Evolutionary conservation across 805 yeast species (phyloP).

Genomic region (Starmerella potacharoeniae): DNA sequence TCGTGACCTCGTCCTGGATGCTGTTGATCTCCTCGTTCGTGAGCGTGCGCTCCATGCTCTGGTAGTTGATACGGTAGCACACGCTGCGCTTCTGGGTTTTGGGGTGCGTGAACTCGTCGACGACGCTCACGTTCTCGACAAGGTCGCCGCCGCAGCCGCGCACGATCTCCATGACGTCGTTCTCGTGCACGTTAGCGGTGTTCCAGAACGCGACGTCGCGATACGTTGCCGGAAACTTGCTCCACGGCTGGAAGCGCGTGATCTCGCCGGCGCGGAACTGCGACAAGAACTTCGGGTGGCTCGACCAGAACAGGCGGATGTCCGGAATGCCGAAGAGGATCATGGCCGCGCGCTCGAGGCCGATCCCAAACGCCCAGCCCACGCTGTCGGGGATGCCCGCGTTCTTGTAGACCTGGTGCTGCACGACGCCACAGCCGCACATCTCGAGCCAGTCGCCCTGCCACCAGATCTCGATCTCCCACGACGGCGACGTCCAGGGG

Average conservation of each 20-base stretch:
- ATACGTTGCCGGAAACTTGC: slow-evolving; percentile 75
- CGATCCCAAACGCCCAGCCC: slow-evolving; percentile 98
- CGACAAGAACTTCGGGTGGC: slow-evolving; percentile 58
- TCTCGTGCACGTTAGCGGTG: slow-evolving; percentile 48
- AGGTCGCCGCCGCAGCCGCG: slow-evolving; percentile 72
- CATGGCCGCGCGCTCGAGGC: slow-evolving; percentile 93
- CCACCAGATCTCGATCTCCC: slow-evolving; percentile 99
- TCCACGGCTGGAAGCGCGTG: slow-evolving; percentile 69
- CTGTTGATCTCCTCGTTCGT: slow-evolving; percentile 75
- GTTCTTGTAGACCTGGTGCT: slow-evolving; percentile 60
- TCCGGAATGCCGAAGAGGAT: slow-evolving; percentile 89
- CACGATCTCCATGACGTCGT: slow-evolving; percentile 89
- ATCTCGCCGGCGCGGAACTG: slow-evolving; percentile 64
- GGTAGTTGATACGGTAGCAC: slow-evolving; percentile 85
- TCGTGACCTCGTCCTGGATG: slow-evolving; percentile 55
- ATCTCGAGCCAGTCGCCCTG: slow-evolving; percentile 96
- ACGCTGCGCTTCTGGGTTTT: slow-evolving; percentile 64
- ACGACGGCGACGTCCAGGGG: slow-evolving; percentile 98
- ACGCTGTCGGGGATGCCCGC: slow-evolving; percentile 53
- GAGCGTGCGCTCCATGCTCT: slow-evolving; percentile 87
- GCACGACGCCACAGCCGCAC: slow-evolving; percentile 90
- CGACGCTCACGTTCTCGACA: slow-evolving; percentile 68
- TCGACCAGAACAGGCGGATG: slow-evolving; percentile 84
- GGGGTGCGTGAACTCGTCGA: slow-evolving; percentile 80
- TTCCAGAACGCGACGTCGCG: slow-evolving; percentile 95